A percentile compares a stretch with the other conserved stretches of the same genome.
phyloP scores from a whole-genome alignment of 1,284 basidiomycete genomes.

The Mycosarcoma maydis region DNA sequence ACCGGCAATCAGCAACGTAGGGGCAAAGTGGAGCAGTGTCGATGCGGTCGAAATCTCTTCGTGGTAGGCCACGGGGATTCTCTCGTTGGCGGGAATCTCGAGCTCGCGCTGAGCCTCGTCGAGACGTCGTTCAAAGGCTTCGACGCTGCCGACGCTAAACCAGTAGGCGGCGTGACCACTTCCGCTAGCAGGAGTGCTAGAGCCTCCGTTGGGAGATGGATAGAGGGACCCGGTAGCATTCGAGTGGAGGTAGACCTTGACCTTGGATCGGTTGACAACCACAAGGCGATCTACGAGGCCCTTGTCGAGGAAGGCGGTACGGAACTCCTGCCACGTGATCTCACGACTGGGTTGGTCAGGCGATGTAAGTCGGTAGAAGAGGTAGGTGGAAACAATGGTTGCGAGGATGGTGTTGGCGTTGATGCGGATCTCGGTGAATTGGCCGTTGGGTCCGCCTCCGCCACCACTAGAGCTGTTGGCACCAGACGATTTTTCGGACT shows the following conservation, averaged over 20 bases:
- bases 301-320: conserved; percentile 92
- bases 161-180: conserved; percentile 72
- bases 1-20: conserved; percentile 89
- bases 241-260: conserved; percentile 82
- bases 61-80: conserved; percentile 95
- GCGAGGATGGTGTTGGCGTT: conserved; percentile 63
- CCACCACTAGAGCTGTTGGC: conserved; percentile 27
- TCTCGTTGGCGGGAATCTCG: conserved; percentile 87
- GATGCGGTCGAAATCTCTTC: conserved; percentile 88
- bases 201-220: conserved; percentile 20
- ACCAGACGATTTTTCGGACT: conserved; percentile 26
- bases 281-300: conserved; percentile 93
- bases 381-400: conserved; percentile 74
- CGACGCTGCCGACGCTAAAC: conserved; percentile 97
- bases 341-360: conserved; percentile 75
- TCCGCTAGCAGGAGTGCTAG: conserved; percentile 19
- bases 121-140: conserved; percentile 93
- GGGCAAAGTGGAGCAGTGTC: conserved; percentile 89
- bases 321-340: conserved; percentile 99
- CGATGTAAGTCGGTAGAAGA: conserved; percentile 74
- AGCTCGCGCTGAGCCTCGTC: conserved; percentile 93
- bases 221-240: conserved; percentile 79
- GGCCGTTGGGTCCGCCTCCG: conserved; percentile 39
- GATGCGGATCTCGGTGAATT: conserved; percentile 55
- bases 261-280: conserved; percentile 90